These are phyloP conservation scores for Bacterosira constricta DNA, from an alignment of 108 stramenopile genomes.

Conservation along the genomic window DNA sequence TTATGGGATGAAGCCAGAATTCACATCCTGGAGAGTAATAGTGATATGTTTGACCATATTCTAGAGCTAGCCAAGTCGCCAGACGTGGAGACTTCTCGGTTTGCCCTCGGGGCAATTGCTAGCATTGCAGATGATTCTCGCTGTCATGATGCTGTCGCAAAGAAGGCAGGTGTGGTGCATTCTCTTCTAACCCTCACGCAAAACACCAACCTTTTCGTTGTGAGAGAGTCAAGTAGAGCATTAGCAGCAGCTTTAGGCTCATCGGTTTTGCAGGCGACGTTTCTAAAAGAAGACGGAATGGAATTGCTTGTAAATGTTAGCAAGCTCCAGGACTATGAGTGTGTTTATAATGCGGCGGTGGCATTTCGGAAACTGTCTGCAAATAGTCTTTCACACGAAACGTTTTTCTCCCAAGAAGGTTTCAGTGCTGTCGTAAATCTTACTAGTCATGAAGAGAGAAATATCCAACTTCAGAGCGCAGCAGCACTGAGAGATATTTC, in stretches of 20 bases:
- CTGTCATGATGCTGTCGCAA: constrained; percentile 43
- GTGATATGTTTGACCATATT: constrained; percentile 43
- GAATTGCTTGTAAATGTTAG: constrained; percentile 58
- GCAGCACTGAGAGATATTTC: constrained; percentile 77
- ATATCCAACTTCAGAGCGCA: constrained; percentile 66
- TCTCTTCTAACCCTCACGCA: constrained; percentile 59
- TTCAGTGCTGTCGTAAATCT: constrained; percentile 59
- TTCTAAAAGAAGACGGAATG: constrained; percentile 67
- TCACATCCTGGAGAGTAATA: constrained; percentile 44
- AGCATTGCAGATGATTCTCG: constrained; percentile 69
- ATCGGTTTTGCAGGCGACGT: constrained; percentile 29
- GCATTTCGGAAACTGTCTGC: constrained; percentile 73
- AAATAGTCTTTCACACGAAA: constrained; percentile 59
- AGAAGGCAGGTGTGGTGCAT: constrained; percentile 60
- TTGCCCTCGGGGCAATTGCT: constrained; percentile 72
- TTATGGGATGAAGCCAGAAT: constrained; percentile 53
- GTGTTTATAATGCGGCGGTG: constrained; percentile 65
- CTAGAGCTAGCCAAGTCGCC: constrained; percentile 43
- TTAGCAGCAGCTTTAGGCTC: constrained; percentile 62
- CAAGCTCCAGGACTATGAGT: constrained; percentile 62
- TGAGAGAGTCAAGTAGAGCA: constrained; percentile 68
- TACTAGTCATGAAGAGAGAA: constrained; percentile 30
- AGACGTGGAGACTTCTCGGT: constrained; percentile 74
- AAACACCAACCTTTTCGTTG: constrained; percentile 54
- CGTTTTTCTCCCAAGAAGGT: constrained; percentile 61